Conservation (phyloP, 345 rosid genomes). For the Dovyalis caffra region DNA sequence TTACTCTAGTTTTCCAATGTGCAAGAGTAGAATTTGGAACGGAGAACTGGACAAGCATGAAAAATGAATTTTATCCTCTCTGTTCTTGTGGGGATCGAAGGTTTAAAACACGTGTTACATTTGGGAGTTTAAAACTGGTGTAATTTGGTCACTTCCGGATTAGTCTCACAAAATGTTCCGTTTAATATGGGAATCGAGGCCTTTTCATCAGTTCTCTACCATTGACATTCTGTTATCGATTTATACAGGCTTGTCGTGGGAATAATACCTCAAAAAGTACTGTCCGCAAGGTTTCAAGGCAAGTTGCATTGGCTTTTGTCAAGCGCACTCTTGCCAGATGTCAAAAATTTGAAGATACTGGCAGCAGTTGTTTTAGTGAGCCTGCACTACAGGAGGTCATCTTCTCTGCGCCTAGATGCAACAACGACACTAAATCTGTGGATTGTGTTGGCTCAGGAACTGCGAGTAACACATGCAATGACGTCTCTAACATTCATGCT, state of each 20-base stretch:
- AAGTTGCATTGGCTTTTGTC: conserved; percentile 66
- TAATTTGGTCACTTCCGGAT: neutral
- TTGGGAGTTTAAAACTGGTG: neutral
- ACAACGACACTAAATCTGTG: conserved; percentile 72
- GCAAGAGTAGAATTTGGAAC: neutral
- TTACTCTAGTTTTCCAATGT: neutral
- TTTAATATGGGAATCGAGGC: neutral
- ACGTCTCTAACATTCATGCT: conserved; percentile 60
- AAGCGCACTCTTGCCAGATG: conserved; percentile 77
- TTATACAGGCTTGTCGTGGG: conserved; percentile 72
- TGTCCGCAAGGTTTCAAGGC: conserved; percentile 70
- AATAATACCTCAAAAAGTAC: conserved; percentile 55
- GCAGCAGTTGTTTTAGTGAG: conserved; percentile 75
- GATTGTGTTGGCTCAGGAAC: conserved; percentile 96
- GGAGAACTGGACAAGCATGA: neutral
- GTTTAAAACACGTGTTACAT: neutral
- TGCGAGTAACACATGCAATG: conserved; percentile 83
- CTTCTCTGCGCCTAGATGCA: conserved; percentile 56
- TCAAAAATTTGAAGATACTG: conserved; percentile 68
- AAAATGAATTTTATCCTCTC: neutral
- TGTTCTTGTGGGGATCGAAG: neutral
- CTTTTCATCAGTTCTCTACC: neutral
- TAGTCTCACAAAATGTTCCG: neutral
- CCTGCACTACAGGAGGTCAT: conserved; percentile 67
- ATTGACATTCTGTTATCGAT: conserved; percentile 7